phyloP scores from a whole-genome alignment of 805 yeast species.

The Priceomyces fermenticarens region DNA sequence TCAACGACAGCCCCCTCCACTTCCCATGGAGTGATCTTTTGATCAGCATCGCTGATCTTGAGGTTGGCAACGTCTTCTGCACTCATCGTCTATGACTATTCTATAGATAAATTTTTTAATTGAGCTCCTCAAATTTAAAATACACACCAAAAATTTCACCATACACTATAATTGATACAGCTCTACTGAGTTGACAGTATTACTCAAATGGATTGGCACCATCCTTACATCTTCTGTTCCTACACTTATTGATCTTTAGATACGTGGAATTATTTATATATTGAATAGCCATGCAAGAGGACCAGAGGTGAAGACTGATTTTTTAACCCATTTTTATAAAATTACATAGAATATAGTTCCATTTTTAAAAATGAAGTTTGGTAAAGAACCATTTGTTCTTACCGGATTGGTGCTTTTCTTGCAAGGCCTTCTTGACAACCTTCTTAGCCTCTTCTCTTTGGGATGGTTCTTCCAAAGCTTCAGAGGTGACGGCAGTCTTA shows the following conservation, averaged over 20 bases:
- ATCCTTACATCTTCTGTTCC: too few species aligned
- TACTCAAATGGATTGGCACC: too few species aligned
- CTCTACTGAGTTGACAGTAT: too few species aligned
- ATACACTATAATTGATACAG: too few species aligned
- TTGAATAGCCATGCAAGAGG: constrained; percentile 26
- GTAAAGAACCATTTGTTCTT: constrained; percentile 99
- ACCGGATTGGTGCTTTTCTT: constrained; percentile 99
- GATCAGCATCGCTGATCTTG: constrained; percentile 22
- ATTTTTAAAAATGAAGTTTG: constrained; percentile 81
- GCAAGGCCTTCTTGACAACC: constrained; percentile 98
- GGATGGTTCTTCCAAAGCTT: constrained; percentile 94
- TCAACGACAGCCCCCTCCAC: constrained; percentile 98
- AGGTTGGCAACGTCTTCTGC: constrained; percentile 12
- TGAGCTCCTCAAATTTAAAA: background rate
- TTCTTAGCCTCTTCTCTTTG: constrained; percentile 99
- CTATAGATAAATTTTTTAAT: background rate
- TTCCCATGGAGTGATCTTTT: constrained; percentile 88
- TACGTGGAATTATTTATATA: constrained; percentile 22
- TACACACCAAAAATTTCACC: background rate
- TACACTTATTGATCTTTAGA: too few species aligned
- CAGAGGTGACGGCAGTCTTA: constrained; percentile 88
- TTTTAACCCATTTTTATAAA: constrained; percentile 14
- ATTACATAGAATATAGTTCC: constrained; percentile 7
- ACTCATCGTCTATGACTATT: constrained; percentile 3
- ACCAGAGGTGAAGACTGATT: constrained; percentile 16